Percentiles rank a stretch among this genome's conserved stretches.
Evolutionary conservation across 2,329 filamentous ascomycete genomes (phyloP).

Genomic region (Amesomyces nigricolor): DNA sequence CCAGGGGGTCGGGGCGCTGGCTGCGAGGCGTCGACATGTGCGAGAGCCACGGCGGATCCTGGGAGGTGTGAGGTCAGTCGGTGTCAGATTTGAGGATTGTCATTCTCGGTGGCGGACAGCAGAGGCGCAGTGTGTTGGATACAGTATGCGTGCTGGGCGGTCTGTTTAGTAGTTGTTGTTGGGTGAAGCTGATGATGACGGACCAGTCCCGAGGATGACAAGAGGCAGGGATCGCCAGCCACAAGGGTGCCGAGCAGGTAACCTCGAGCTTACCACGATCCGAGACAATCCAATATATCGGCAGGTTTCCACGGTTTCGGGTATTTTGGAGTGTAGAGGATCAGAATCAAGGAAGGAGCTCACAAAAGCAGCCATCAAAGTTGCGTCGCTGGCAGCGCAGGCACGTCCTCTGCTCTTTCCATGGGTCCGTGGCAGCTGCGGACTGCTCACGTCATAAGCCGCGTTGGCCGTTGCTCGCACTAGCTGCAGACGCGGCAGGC

Average conservation of each 20-base stretch:
- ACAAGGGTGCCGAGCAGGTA: not conserved
- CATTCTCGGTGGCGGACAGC: not conserved
- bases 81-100: conserved; percentile 1
- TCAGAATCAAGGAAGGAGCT: conserved; percentile 21
- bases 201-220: too few relatives aligned
- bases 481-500: too few relatives aligned
- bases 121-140: not conserved
- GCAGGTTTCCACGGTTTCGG: too few relatives aligned
- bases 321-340: too few relatives aligned
- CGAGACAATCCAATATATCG: too few relatives aligned
- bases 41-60: conserved; percentile 49
- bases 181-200: conserved; percentile 1
- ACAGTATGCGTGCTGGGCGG: not conserved
- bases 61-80: conserved; percentile 14
- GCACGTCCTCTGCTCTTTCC: conserved; percentile 9
- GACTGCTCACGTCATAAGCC: conserved; percentile 21
- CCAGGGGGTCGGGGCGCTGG: conserved; percentile 33
- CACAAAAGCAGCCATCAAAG: conserved; percentile 33
- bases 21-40: conserved; percentile 46
- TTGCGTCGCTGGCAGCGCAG: not conserved
- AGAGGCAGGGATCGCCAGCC: not conserved
- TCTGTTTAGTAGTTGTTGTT: not conserved
- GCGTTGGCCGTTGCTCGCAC: not conserved
- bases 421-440: conserved; percentile 10
- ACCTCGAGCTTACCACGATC: too few relatives aligned